Evolutionary conservation across 768 basidiomycete genomes (phyloP).

Genomic region (Pholiota molesta): DNA sequence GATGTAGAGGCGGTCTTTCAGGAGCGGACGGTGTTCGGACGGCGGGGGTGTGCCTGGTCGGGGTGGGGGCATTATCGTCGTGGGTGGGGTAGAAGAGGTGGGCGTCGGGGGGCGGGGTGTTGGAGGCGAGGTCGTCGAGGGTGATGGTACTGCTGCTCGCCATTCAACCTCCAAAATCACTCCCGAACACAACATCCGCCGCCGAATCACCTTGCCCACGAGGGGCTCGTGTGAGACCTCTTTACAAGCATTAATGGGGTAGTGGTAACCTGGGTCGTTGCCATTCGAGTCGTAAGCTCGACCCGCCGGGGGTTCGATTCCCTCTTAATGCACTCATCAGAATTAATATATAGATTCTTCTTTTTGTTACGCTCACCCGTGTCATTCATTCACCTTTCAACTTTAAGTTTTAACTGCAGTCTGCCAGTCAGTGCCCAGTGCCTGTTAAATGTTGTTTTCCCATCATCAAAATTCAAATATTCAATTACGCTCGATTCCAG

Average conservation of each 20-base stretch:
- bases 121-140: constrained; percentile 21
- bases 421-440: too few relatives aligned
- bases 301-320: constrained; percentile 91
- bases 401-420: too few relatives aligned
- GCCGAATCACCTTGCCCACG: too few relatives aligned
- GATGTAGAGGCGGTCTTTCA: constrained; percentile 83
- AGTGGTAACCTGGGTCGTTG: constrained; percentile 18
- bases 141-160: constrained; percentile 23
- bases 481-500: too few relatives aligned
- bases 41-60: not conserved
- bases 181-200: too few relatives aligned
- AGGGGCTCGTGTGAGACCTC: too few relatives aligned
- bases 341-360: too few relatives aligned
- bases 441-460: too few relatives aligned
- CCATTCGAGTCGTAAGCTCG: constrained; percentile 37
- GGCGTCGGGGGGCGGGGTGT: constrained; percentile 11
- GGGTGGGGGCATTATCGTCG: not conserved
- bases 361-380: too few relatives aligned
- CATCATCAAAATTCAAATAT: too few relatives aligned
- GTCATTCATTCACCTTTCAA: too few relatives aligned
- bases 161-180: constrained; percentile 8
- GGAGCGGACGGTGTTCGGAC: constrained; percentile 32
- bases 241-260: constrained; percentile 13
- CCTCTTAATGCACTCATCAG: constrained; percentile 67
- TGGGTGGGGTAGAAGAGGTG: constrained; percentile 25